These are phyloP conservation scores for Cyphellophora europaea DNA, from an alignment of 2,329 filamentous ascomycete genomes.

Conservation along the genomic window DNA sequence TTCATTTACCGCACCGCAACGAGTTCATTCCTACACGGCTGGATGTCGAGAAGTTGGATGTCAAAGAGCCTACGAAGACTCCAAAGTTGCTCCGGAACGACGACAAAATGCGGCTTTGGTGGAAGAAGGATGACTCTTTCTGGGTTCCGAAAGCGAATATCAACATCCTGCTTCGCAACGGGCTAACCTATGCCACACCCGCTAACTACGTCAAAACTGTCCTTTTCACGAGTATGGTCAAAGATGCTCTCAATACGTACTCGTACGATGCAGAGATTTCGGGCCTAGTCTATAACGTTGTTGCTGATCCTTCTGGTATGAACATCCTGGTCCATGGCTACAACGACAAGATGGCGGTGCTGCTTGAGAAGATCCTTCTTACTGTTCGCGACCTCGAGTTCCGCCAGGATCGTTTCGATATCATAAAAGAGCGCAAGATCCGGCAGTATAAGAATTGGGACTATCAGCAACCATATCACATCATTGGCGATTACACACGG, in stretches of 20 bases:
- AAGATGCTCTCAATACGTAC: constrained; percentile 84
- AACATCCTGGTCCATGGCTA: constrained; percentile 78
- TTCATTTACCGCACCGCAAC: constrained; percentile 87
- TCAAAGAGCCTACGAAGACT: constrained; percentile 61
- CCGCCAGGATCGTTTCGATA: constrained; percentile 77
- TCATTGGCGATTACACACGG: constrained; percentile 72
- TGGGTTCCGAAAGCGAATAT: constrained; percentile 95
- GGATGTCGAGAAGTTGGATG: constrained; percentile 88
- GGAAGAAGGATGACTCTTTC: constrained; percentile 96
- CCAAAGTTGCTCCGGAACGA: constrained; percentile 84
- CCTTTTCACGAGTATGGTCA: constrained; percentile 75
- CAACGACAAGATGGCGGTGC: constrained; percentile 88
- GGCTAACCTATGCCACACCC: constrained; percentile 68
- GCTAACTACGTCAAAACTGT: constrained; percentile 68
- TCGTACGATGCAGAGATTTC: constrained; percentile 93
- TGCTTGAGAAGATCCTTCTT: constrained; percentile 78
- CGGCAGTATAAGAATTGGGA: constrained; percentile 79
- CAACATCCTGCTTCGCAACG: constrained; percentile 69
- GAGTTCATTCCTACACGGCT: constrained; percentile 91
- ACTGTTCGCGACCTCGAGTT: constrained; percentile 79
- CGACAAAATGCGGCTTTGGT: constrained; percentile 73
- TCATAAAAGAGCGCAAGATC: constrained; percentile 76
- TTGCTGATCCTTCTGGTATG: constrained; percentile 61
- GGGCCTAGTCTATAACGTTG: constrained; percentile 74
- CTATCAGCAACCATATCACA: constrained; percentile 78